Evolutionary conservation across 768 basidiomycete species (phyloP).

Genomic region (Phlebiopsis flavidoalba): DNA sequence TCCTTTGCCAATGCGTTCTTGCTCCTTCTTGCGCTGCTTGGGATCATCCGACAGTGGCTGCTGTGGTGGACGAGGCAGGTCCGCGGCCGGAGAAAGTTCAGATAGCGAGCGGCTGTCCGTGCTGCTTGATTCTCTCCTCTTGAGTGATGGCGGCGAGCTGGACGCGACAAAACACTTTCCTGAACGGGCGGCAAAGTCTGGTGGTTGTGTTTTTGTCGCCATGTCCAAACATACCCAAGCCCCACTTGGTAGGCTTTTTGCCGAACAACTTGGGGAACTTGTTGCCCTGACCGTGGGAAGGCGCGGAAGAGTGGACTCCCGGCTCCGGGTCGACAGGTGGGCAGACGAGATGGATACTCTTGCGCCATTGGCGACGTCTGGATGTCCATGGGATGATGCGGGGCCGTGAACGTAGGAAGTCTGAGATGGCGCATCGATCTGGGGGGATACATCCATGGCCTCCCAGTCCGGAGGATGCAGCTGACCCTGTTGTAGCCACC

Average conservation of each 20-base stretch:
- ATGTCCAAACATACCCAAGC: slow-evolving; percentile 63
- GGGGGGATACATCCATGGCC: slow-evolving; percentile 59
- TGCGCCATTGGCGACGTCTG: slow-evolving; percentile 48
- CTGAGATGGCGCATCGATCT: slow-evolving; percentile 35
- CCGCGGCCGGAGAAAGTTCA: slow-evolving; percentile 41
- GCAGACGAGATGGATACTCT: slow-evolving; percentile 43
- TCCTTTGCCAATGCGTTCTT: slow-evolving; percentile 71
- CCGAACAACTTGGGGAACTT: slow-evolving; percentile 61
- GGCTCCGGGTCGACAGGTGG: slow-evolving; percentile 35
- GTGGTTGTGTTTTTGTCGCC: slow-evolving; percentile 56
- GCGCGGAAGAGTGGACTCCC: slow-evolving; percentile 31
- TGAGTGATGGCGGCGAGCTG: slow-evolving; percentile 59
- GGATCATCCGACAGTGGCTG: slow-evolving; percentile 43
- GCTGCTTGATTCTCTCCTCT: slow-evolving; percentile 75
- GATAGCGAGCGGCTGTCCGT: slow-evolving; percentile 65
- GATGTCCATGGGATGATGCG: slow-evolving; percentile 46
- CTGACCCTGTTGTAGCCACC: slow-evolving; percentile 2
- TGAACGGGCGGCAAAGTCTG: slow-evolving; percentile 62
- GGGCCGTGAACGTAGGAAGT: slow-evolving; percentile 33
- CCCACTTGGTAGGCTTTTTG: slow-evolving; percentile 68
- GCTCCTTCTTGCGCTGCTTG: slow-evolving; percentile 80
- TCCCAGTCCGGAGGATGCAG: slow-evolving; percentile 34
- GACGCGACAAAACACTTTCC: slow-evolving; percentile 55
- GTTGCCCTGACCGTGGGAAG: slow-evolving; percentile 35
- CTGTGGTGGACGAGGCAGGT: slow-evolving; percentile 29